Percentiles rank a stretch among this genome's conserved stretches.
These are phyloP conservation scores for Glaciozyma martinii DNA, from an alignment of 768 basidiomycete species.

Conservation along the genomic window DNA sequence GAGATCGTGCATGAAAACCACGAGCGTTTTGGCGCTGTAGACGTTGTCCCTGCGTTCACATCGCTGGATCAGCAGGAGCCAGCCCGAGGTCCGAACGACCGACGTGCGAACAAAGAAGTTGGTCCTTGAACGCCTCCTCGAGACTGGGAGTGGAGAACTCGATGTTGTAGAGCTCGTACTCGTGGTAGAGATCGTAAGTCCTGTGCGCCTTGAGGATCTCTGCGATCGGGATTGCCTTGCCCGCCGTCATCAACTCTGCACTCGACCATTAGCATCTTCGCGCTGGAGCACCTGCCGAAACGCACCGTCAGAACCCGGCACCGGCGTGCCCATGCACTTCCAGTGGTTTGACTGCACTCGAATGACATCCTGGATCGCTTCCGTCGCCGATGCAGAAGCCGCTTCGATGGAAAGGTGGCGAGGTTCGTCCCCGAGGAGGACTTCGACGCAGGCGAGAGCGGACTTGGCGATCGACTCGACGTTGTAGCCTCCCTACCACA, in stretches of 20 bases:
- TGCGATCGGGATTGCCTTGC: slow-evolving; percentile 23
- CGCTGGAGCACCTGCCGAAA: neutral
- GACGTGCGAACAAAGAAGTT: slow-evolving; percentile 81
- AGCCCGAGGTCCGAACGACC: neutral
- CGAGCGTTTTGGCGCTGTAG: slow-evolving; percentile 59
- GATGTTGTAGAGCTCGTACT: slow-evolving; percentile 53
- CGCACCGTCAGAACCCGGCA: slow-evolving; percentile 71
- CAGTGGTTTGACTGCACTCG: slow-evolving; percentile 82
- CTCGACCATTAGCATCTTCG: neutral
- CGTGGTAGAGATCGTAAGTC: slow-evolving; percentile 68
- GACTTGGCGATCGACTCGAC: slow-evolving; percentile 78
- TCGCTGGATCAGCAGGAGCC: slow-evolving; percentile 1
- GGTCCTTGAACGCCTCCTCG: slow-evolving; percentile 64
- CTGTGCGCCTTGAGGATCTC: slow-evolving; percentile 67
- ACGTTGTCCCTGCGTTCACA: slow-evolving; percentile 55
- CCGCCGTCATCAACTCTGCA: slow-evolving; percentile 25
- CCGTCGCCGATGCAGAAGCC: slow-evolving; percentile 71
- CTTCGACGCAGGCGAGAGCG: slow-evolving; percentile 71
- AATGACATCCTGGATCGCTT: slow-evolving; percentile 82
- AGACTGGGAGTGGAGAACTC: slow-evolving; percentile 43
- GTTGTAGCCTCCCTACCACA: slow-evolving; percentile 80
- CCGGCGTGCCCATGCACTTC: slow-evolving; percentile 74
- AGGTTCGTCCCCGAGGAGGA: slow-evolving; percentile 84
- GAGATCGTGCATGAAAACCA: slow-evolving; percentile 90
- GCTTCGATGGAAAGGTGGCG: slow-evolving; percentile 58